A percentile compares a stretch with the other conserved stretches of the same genome.
Evolutionary conservation across 2,329 filamentous ascomycete species (phyloP).

Genomic region (Coniochaeta ligniaria): DNA sequence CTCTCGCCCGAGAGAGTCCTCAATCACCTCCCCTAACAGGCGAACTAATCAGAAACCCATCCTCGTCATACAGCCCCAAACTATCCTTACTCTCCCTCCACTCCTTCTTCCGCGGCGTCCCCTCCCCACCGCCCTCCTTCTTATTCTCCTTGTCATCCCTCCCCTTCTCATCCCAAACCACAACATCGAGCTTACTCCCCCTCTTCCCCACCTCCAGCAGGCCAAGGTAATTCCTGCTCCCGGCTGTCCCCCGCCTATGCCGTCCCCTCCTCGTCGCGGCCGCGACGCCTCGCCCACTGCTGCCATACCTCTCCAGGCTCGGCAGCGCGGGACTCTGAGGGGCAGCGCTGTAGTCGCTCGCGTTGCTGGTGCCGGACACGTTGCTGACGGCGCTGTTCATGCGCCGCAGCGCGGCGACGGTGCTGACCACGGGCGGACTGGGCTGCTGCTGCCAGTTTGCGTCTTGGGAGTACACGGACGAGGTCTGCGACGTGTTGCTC

Average conservation of each 20-base stretch:
- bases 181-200: neutral
- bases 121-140: neutral
- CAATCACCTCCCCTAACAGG: conserved; percentile 23
- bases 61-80: conserved; percentile 34
- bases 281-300: conserved; percentile 10
- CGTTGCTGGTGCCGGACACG: conserved; percentile 7
- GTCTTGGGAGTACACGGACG: conserved; percentile 11
- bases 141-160: neutral
- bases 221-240: conserved; percentile 36
- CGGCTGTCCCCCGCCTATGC: conserved; percentile 19
- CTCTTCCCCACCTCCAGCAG: conserved; percentile 24
- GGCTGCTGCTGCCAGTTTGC: conserved; percentile 4
- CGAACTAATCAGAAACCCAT: conserved; percentile 36
- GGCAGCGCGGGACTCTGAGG: conserved; percentile 27
- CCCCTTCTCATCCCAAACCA: neutral
- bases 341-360: no score
- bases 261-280: neutral
- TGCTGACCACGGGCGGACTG: conserved; percentile 23
- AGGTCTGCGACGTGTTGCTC: conserved; percentile 5
- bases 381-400: conserved; percentile 46
- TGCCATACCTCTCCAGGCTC: conserved; percentile 26
- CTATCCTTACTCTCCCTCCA: conserved; percentile 27
- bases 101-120: conserved; percentile 4
- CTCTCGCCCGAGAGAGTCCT: neutral
- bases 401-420: conserved; percentile 44